Conservation (phyloP, 2,329 filamentous ascomycete genomes). For the Fusarium pseudoanthophilum region DNA sequence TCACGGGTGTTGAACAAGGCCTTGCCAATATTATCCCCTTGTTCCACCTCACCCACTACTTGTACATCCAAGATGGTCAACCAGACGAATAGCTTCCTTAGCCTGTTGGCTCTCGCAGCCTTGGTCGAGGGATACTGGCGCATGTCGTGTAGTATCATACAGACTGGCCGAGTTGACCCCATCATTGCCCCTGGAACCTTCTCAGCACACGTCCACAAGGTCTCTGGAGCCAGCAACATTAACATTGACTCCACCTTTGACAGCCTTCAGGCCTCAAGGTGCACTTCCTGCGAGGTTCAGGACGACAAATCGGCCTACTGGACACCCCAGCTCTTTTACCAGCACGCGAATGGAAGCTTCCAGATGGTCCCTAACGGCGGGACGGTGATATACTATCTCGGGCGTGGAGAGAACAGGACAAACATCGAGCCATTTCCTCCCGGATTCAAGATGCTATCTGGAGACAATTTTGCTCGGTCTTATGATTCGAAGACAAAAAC, state of each 20-base stretch:
- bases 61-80: constrained; percentile 21
- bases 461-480: constrained; percentile 28
- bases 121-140: constrained; percentile 38
- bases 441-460: constrained; percentile 39
- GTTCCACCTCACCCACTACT: constrained; percentile 9
- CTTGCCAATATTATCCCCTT: constrained; percentile 8
- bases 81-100: constrained; percentile 6
- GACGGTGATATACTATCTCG: constrained; percentile 40
- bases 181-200: constrained; percentile 34
- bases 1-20: constrained; percentile 13
- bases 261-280: constrained; percentile 33
- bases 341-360: constrained; percentile 37
- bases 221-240: constrained; percentile 41
- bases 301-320: constrained; percentile 42
- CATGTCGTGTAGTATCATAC: constrained; percentile 40
- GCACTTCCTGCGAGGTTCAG: constrained; percentile 40
- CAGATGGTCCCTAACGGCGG: constrained; percentile 39
- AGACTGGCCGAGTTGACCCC: constrained; percentile 38
- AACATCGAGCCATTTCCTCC: constrained; percentile 40
- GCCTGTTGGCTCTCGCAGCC: constrained; percentile 15
- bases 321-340: constrained; percentile 40
- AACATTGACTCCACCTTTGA: constrained; percentile 21
- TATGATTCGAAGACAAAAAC: constrained; percentile 36
- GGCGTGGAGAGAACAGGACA: constrained; percentile 37
- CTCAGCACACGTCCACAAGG: constrained; percentile 37